A percentile compares a stretch with the other conserved stretches of the same genome.
phyloP scores from a whole-genome alignment of 148 eudicot genomes.

The Cornus suecica region DNA sequence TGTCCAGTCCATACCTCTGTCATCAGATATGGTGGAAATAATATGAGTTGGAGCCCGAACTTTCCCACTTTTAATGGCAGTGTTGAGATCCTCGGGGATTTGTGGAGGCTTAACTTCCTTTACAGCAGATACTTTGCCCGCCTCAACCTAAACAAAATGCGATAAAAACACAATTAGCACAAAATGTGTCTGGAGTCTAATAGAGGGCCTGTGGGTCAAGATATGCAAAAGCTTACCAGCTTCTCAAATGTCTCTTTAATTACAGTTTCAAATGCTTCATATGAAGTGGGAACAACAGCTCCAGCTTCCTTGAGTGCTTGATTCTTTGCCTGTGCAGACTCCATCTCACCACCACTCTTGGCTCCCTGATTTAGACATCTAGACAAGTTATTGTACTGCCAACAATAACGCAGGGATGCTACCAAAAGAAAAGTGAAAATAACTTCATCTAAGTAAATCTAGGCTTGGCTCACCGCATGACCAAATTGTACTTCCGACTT shows the following conservation, averaged over 20 bases:
- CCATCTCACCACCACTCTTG: conserved; percentile 96
- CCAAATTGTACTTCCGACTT: conserved; percentile 99
- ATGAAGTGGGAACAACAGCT: conserved; percentile 91
- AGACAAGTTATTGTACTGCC: conserved; percentile 1
- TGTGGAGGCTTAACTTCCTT: conserved; percentile 94
- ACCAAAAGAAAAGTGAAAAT: background rate
- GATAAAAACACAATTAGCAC: background rate
- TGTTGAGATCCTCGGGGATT: conserved; percentile 93
- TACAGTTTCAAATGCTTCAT: conserved; percentile 75
- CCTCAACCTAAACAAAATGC: conserved; percentile 48
- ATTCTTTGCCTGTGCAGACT: conserved; percentile 97
- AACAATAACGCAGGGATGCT: background rate
- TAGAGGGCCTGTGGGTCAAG: background rate
- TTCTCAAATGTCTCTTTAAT: conserved; percentile 82
- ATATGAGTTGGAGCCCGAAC: conserved; percentile 98
- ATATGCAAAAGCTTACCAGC: conserved; percentile 43
- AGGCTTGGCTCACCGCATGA: conserved; percentile 75
- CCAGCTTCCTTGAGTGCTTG: conserved; percentile 93
- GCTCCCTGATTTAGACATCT: conserved; percentile 57
- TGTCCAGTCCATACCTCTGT: conserved; percentile 54
- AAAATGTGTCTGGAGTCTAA: background rate
- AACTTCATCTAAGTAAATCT: background rate
- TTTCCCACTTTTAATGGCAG: conserved; percentile 95
- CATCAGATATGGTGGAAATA: conserved; percentile 96
- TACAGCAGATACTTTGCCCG: conserved; percentile 61